Evolutionary conservation across 2,329 filamentous ascomycete species (phyloP).

Genomic region (Ascochyta viciae-villosae): DNA sequence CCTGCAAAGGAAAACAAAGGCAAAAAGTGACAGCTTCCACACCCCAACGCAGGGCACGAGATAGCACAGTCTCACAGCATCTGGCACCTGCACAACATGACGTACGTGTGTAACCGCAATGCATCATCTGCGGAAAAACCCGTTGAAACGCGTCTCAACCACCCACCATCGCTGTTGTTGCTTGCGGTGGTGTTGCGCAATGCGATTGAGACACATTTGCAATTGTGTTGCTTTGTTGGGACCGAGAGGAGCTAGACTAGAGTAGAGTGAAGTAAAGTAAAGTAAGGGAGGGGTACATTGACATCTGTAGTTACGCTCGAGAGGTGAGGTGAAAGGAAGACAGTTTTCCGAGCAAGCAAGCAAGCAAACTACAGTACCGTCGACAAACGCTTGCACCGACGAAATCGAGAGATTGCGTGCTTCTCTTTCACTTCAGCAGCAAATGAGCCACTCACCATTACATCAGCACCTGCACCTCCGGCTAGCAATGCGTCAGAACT

Average conservation of each 20-base stretch:
- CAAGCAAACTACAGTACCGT: no score
- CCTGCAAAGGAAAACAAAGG: no score
- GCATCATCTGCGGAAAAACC: background rate
- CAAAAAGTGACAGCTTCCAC: no score
- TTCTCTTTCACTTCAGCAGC: background rate
- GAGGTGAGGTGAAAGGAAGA: no score
- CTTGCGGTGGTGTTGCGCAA: background rate
- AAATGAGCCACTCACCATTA: conserved; percentile 18
- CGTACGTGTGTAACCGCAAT: conserved; percentile 8
- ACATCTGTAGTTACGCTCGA: no score
- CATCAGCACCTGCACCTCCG: conserved; percentile 13
- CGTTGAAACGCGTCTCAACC: conserved; percentile 13
- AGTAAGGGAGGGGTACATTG: no score
- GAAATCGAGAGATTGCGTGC: no score
- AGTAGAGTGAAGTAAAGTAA: no score
- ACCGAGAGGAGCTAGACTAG: no score
- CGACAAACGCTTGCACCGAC: no score
- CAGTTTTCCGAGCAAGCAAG: no score
- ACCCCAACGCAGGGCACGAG: conserved; percentile 1
- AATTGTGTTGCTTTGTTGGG: no score
- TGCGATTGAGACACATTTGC: conserved; percentile 2
- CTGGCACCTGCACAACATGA: conserved; percentile 9
- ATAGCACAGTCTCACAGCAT: conserved; percentile 14
- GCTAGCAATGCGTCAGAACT: conserved; percentile 11
- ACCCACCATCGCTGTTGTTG: background rate